Evolutionary conservation across 768 basidiomycete species (phyloP).

Genomic region (Calvatia gigantea): DNA sequence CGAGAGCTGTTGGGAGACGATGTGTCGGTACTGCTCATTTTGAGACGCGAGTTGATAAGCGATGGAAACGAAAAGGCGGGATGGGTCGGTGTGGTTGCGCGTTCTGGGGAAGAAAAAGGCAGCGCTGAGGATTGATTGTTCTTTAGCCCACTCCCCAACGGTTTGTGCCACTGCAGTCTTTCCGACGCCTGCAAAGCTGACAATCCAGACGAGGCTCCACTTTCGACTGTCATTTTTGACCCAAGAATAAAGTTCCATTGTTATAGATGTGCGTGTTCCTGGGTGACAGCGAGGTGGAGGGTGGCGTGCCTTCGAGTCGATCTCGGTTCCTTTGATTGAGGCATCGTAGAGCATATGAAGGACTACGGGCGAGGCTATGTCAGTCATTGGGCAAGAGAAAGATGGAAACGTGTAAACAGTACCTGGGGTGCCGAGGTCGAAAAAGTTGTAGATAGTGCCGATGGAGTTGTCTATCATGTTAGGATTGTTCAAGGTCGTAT

Average conservation of each 20-base stretch:
- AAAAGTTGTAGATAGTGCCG: too few species aligned
- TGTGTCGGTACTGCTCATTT: neutral
- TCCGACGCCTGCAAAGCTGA: slow-evolving; percentile 3
- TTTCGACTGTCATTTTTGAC: neutral
- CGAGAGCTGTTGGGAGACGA: slow-evolving; percentile 4
- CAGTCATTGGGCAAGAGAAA: too few species aligned
- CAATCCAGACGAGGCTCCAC: neutral
- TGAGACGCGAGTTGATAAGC: slow-evolving; percentile 8
- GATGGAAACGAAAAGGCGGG: slow-evolving; percentile 11
- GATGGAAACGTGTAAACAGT: neutral
- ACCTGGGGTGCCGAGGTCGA: too few species aligned
- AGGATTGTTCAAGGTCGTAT: too few species aligned
- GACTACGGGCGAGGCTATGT: neutral
- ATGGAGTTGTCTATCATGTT: too few species aligned
- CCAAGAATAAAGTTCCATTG: neutral
- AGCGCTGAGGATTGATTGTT: neutral
- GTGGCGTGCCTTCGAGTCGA: slow-evolving; percentile 2
- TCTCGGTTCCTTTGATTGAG: slow-evolving; percentile 1
- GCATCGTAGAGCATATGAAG: neutral
- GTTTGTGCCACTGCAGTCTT: slow-evolving; percentile 12
- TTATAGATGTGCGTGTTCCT: slow-evolving; percentile 4
- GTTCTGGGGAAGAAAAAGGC: slow-evolving; percentile 12
- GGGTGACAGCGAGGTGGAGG: slow-evolving; percentile 5
- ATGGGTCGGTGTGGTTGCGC: slow-evolving; percentile 3
- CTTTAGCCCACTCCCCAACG: slow-evolving; percentile 5